Percentiles rank a stretch among this genome's conserved stretches.
Evolutionary conservation across 1,284 basidiomycete species (phyloP).

Genomic region (Ceratobasidium sp.): DNA sequence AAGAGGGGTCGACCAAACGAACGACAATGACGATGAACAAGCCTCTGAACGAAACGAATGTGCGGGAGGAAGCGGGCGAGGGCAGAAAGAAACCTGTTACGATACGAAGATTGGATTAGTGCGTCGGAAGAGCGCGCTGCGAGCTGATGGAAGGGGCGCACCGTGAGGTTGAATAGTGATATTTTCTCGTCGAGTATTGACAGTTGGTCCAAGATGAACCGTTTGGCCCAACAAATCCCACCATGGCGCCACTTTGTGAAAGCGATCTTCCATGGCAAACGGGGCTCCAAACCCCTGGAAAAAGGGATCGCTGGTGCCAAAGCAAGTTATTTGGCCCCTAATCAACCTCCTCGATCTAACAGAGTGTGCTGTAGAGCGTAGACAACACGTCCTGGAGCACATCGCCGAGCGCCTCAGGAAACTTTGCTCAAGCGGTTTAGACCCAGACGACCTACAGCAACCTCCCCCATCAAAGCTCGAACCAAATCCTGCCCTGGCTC

Average conservation of each 20-base stretch:
- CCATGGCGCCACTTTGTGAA: conserved; percentile 35
- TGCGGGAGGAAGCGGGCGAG: not conserved
- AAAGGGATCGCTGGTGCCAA: conserved; percentile 37
- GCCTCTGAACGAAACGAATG: conserved; percentile 6
- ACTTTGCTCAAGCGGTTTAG: conserved; percentile 24
- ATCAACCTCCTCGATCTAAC: not conserved
- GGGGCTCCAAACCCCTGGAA: conserved; percentile 29
- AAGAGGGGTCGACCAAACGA: not conserved
- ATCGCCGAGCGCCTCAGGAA: conserved; percentile 26
- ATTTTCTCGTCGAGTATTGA: not conserved
- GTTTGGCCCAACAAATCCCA: conserved; percentile 24
- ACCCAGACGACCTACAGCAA: conserved; percentile 6
- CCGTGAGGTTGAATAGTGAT: not conserved
- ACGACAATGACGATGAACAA: conserved; percentile 6
- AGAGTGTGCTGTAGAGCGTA: conserved; percentile 28
- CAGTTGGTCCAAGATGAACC: not conserved
- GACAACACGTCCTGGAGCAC: conserved; percentile 26
- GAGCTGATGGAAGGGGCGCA: conserved; percentile 2
- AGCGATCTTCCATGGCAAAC: conserved; percentile 15
- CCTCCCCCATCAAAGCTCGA: conserved; percentile 20
- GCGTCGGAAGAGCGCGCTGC: conserved; percentile 17
- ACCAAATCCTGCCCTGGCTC: not conserved
- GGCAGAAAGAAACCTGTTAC: not conserved
- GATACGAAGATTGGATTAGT: conserved; percentile 12
- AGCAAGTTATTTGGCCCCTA: not conserved